Evolutionary conservation across 768 basidiomycete species (phyloP), one percentile per base, ranked within the genome.

Genomic region (Neoboletus magnificus): DNA sequence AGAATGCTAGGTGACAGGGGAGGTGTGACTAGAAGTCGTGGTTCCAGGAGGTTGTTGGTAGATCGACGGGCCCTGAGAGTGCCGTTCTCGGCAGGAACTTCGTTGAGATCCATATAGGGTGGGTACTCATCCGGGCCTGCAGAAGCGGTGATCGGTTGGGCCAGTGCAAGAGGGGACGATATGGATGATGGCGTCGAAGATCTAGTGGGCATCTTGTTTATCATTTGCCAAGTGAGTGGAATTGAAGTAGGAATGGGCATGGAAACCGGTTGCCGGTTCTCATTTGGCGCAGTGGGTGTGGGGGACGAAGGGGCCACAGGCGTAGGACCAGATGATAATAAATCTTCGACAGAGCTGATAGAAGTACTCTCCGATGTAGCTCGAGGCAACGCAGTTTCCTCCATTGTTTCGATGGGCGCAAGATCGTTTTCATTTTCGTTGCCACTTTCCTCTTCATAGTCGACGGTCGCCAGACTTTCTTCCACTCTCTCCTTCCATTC

Each of bases 401-500:
- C 71, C 59, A 33, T 56, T 44, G 30, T 65, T 62, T 66, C 63
- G 7, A 70, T 71, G 25, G 60, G 71, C 40, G 67, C 73, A 4
- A 72, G 74, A 12, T 75, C 78, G 33, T 76, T 75, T 51, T 76
- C 74, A 9, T 39, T 35, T 33, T 33, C 33, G 33, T 33, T 33
- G 40, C 74, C 70, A 42, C 67, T 76, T 41, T 75, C 82, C 41
- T 83, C 84, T 9, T 82, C 84, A 18, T 82, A 82, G 18, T 84
- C 81, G 27, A 77, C 73, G 33, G 75, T 74, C 4, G 80, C 80
- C 33, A 95, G 72, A 40, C 79, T 81, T 62, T 83, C 80, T 57
- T 85, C 87, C 15, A 97, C 87, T 62, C 83, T 85, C 65, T 91
- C 89, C 72, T 98, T 89, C 95, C 96, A 98, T 73, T 98, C 97